phyloP scores from a whole-genome alignment of 768 basidiomycete genomes.

The Psilocybe cyanescens region DNA sequence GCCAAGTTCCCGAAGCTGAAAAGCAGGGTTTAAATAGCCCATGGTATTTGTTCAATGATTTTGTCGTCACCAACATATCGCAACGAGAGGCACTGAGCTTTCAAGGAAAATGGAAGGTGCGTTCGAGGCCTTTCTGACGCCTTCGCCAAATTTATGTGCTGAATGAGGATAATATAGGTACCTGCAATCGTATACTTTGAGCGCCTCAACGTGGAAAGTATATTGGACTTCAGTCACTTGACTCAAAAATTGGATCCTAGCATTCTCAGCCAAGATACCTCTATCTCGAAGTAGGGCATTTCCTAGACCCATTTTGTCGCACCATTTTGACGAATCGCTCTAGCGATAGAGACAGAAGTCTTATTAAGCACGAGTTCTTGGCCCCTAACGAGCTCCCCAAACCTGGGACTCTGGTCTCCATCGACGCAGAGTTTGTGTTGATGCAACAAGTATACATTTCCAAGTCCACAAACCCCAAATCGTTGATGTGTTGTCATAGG shows the following conservation, averaged over 20 bases:
- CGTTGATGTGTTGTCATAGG: slow-evolving; percentile 45
- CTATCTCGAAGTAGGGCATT: slow-evolving; percentile 74
- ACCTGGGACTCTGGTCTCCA: slow-evolving; percentile 88
- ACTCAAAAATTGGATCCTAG: slow-evolving; percentile 70
- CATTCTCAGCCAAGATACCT: slow-evolving; percentile 85
- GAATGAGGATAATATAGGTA: slow-evolving; percentile 50
- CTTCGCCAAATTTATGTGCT: not conserved
- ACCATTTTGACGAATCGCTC: not conserved
- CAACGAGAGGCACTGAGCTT: slow-evolving; percentile 90
- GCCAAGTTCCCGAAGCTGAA: slow-evolving; percentile 72
- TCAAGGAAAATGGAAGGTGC: slow-evolving; percentile 89
- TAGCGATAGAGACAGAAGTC: slow-evolving; percentile 75
- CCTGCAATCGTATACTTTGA: slow-evolving; percentile 93
- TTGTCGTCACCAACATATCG: slow-evolving; percentile 81
- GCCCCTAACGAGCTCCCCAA: slow-evolving; percentile 76
- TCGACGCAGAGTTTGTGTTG: slow-evolving; percentile 97
- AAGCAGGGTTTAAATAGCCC: slow-evolving; percentile 47
- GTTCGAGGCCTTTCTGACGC: slow-evolving; percentile 14
- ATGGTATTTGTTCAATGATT: slow-evolving; percentile 98
- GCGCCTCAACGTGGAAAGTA: slow-evolving; percentile 60
- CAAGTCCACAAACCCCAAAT: not conserved
- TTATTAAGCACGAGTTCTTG: slow-evolving; percentile 82
- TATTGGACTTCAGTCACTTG: slow-evolving; percentile 66
- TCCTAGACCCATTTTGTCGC: not conserved
- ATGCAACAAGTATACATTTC: slow-evolving; percentile 78